phyloP scores from a whole-genome alignment of 2,329 filamentous ascomycete genomes.

The Verticillium klebahnii region DNA sequence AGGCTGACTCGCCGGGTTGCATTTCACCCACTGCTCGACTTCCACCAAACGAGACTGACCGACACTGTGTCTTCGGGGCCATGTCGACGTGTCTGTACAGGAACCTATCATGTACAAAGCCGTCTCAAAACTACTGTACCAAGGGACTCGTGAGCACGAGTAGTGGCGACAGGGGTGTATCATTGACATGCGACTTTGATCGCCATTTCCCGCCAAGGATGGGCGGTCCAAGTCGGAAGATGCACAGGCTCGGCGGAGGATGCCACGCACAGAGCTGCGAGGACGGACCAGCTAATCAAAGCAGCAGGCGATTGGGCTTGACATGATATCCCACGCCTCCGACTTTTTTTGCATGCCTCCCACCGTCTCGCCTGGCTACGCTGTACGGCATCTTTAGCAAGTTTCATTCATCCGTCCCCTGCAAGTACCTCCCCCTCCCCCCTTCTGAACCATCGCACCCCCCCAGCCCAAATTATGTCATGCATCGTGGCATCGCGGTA shows the following conservation, averaged over 20 bases:
- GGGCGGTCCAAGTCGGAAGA: constrained; percentile 9
- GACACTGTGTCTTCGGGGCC: not conserved
- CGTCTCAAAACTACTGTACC: not conserved
- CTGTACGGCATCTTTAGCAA: constrained; percentile 5
- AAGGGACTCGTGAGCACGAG: not conserved
- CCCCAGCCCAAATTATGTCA: constrained; percentile 38
- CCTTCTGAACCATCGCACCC: constrained; percentile 4
- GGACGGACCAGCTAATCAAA: constrained; percentile 11
- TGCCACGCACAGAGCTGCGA: constrained; percentile 7
- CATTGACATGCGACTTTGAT: constrained; percentile 11
- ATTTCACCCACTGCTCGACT: not conserved
- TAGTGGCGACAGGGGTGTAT: not conserved
- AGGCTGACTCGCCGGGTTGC: not conserved
- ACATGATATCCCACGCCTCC: constrained; percentile 1
- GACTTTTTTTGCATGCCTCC: not conserved
- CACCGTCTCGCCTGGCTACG: not conserved
- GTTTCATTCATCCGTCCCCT: constrained; percentile 14
- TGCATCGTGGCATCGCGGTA: constrained; percentile 32
- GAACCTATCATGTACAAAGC: not conserved
- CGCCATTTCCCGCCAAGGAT: constrained; percentile 14
- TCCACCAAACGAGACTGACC: not conserved
- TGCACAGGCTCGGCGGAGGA: constrained; percentile 2
- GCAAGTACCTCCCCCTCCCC: constrained; percentile 8
- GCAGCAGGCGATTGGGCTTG: constrained; percentile 6
- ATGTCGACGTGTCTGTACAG: not conserved